A percentile compares a stretch with the other conserved stretches of the same genome.
Conservation (phyloP, 2,329 filamentous ascomycete genomes). For the Laburnicola sp. region DNA sequence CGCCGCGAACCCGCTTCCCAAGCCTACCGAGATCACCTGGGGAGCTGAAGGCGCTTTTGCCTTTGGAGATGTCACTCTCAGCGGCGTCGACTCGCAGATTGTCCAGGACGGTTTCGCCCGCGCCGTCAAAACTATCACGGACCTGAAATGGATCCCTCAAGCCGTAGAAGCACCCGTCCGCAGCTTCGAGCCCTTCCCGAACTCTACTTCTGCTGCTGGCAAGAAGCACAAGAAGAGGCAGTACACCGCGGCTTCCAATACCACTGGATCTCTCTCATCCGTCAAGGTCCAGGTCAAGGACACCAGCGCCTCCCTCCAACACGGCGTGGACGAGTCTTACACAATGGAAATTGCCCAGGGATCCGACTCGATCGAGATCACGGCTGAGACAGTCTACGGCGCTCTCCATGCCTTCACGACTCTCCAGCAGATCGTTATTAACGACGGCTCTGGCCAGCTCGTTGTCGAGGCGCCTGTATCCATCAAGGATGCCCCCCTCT, state of each 20-base stretch:
- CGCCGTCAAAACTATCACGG: conserved; percentile 52
- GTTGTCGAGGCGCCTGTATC: conserved; percentile 58
- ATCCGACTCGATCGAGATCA: conserved; percentile 51
- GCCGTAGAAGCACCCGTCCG: conserved; percentile 57
- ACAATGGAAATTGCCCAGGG: conserved; percentile 49
- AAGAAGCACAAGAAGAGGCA: conserved; percentile 27
- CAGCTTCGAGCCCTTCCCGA: conserved; percentile 57
- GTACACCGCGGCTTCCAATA: conserved; percentile 24
- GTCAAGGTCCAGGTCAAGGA: conserved; percentile 54
- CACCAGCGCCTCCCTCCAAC: conserved; percentile 53
- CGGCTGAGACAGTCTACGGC: conserved; percentile 57
- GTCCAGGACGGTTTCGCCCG: conserved; percentile 56
- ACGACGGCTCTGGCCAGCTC: conserved; percentile 49
- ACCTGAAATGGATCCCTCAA: conserved; percentile 58
- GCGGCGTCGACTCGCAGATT: conserved; percentile 39
- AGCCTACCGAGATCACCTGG: conserved; percentile 58
- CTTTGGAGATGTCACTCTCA: conserved; percentile 47
- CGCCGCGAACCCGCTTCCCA: conserved; percentile 58
- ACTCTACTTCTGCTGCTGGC: conserved; percentile 30
- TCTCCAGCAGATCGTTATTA: conserved; percentile 60
- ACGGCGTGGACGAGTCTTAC: conserved; percentile 62
- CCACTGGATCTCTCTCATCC: conserved; percentile 42
- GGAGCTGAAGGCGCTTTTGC: conserved; percentile 55
- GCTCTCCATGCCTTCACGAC: conserved; percentile 61
- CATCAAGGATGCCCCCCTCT: conserved; percentile 56